Evolutionary conservation across 2,329 filamentous ascomycete genomes (phyloP), one percentile per base, ranked within the genome.

Genomic region (Beauveria pseudobassiana): DNA sequence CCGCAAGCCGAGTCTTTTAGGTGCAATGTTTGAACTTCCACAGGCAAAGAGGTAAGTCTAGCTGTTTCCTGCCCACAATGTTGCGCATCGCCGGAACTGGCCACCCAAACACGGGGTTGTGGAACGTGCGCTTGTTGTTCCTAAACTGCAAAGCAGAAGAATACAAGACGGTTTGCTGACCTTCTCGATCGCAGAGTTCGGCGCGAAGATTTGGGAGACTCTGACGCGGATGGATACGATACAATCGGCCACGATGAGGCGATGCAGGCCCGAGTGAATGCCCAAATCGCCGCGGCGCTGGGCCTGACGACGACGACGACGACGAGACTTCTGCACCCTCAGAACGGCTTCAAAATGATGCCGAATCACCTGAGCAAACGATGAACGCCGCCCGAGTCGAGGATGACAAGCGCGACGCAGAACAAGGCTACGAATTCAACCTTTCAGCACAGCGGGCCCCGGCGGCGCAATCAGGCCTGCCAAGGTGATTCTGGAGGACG

Each of bases 361-460:
- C 43, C 63, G 40, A 59, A 53, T 18, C 24, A 24, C 9, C 1
- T 16, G 7, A 24, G 6, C 52, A 30, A 20, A 20, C 7, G 24
- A 45, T 20, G 14, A 62, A 61, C n/a, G 63, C 22, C 5, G 64
- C 65, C 42, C 63, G 64, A 18, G 62, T 22, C 2, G 65, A 67
- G 16, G 64, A 67, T 16, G 67, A 73, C 16, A 72, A 67, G 8
- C 67, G 65, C 7, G 67, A 72, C 12, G 65, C 64, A 10, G 64
- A 69, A 8, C 66, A 61, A 20, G 64, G 73, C 20, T 75, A 78
- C 53, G 77, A 78, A 58, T 86, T 85, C 65, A 77, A 80, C 9
- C 77, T 87, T 87, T 87, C 69, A 78, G 78, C 64, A 75, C 76
- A 50, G 72, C 78, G 20, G 72, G 71, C 5, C 72, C 76, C 2